phyloP scores from a whole-genome alignment of 495 filamentous ascomycete genomes.

The Entonaema liquescens region DNA sequence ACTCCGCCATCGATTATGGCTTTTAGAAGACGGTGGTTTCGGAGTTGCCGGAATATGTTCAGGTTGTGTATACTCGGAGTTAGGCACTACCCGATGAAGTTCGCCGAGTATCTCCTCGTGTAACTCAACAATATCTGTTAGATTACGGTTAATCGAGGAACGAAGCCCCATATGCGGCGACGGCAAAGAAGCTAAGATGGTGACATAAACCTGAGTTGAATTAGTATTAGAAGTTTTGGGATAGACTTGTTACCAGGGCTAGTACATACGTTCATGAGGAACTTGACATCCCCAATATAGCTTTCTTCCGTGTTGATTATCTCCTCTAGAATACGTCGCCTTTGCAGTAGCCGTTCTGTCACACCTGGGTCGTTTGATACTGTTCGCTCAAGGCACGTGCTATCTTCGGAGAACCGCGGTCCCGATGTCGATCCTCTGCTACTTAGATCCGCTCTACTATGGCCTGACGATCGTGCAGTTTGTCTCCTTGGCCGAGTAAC shows the following conservation, averaged over 20 bases:
- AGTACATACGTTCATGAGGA: conserved; percentile 77
- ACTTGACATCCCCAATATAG: conserved; percentile 86
- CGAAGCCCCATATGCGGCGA: conserved; percentile 63
- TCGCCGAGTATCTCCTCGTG: conserved; percentile 75
- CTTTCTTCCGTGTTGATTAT: conserved; percentile 85
- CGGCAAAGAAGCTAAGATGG: conserved; percentile 68
- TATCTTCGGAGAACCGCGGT: conserved; percentile 72
- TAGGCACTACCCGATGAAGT: conserved; percentile 67
- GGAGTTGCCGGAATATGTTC: conserved; percentile 42
- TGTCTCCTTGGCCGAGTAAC: conserved; percentile 65
- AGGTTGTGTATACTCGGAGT: conserved; percentile 66
- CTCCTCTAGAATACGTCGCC: conserved; percentile 83
- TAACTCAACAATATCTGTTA: conserved; percentile 73
- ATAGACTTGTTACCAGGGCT: not conserved
- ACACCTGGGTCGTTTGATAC: conserved; percentile 73
- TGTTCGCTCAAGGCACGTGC: conserved; percentile 61
- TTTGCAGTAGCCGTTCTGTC: conserved; percentile 72
- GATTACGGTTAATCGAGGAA: conserved; percentile 69
- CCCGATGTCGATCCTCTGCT: conserved; percentile 69
- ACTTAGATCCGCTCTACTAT: conserved; percentile 67
- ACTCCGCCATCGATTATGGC: conserved; percentile 66
- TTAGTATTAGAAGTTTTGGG: conserved; percentile 6
- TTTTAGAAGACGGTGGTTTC: conserved; percentile 40
- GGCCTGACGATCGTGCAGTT: conserved; percentile 61
- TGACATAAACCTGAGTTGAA: conserved; percentile 68